These are phyloP conservation scores for Diaporthe citrichinensis DNA, from an alignment of 2,329 filamentous ascomycete species.

Conservation along the genomic window DNA sequence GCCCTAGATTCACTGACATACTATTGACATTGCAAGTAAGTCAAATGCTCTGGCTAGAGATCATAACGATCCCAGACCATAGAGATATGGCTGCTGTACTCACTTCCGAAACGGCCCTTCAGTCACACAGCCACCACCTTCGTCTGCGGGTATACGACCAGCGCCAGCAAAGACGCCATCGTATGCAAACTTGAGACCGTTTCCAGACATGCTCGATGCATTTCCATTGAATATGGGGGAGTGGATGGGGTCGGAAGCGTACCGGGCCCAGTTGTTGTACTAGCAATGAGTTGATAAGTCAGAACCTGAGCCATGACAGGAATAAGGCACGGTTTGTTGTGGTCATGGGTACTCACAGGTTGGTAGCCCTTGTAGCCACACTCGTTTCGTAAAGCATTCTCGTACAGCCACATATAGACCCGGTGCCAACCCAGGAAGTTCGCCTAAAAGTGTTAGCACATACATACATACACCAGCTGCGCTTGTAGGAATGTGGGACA, in stretches of 20 bases:
- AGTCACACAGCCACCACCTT: constrained; percentile 35
- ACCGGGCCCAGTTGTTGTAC: constrained; percentile 34
- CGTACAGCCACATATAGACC: constrained; percentile 8
- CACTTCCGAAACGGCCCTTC: constrained; percentile 30
- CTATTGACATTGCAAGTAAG: neutral
- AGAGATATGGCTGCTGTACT: neutral
- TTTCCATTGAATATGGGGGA: constrained; percentile 37
- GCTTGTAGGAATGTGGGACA: neutral
- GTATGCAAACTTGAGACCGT: constrained; percentile 2
- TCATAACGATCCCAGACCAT: neutral
- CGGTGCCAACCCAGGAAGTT: constrained; percentile 39
- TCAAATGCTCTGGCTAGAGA: too few relatives aligned
- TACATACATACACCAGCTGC: too few relatives aligned
- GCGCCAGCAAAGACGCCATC: constrained; percentile 3
- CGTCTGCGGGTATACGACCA: constrained; percentile 15
- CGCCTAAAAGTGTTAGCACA: neutral
- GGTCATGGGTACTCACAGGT: constrained; percentile 3
- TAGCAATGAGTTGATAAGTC: neutral
- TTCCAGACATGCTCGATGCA: constrained; percentile 26
- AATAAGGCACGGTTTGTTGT: too few relatives aligned
- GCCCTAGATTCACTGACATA: constrained; percentile 25
- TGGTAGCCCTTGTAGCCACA: constrained; percentile 37
- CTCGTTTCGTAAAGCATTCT: constrained; percentile 32
- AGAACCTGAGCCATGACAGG: neutral
- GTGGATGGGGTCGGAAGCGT: neutral